Evolutionary conservation across 2,329 filamentous ascomycete species (phyloP).

Genomic region (Emydomyces testavorans): DNA sequence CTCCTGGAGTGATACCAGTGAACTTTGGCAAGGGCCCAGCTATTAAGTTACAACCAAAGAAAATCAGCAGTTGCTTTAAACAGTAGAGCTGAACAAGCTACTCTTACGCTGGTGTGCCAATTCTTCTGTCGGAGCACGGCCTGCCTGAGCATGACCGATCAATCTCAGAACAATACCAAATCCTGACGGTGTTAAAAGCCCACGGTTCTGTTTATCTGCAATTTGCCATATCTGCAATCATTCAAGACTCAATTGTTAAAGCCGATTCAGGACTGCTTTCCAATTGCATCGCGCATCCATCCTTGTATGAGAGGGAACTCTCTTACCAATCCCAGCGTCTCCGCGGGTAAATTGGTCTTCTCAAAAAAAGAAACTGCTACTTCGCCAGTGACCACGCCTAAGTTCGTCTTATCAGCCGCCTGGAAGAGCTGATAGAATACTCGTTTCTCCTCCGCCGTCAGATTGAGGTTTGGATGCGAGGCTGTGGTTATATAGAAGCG

Average conservation of each 20-base stretch:
- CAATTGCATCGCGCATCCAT: background rate
- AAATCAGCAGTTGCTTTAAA: background rate
- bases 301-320: background rate
- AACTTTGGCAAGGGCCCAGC: constrained; percentile 84
- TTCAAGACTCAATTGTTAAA: background rate
- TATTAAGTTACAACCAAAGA: background rate
- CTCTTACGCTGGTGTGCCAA: constrained; percentile 62
- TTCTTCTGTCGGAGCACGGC: constrained; percentile 66
- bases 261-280: background rate
- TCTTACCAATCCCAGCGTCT: constrained; percentile 74
- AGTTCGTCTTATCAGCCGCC: constrained; percentile 79
- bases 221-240: constrained; percentile 86
- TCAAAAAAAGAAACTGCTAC: constrained; percentile 96
- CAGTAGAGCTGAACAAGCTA: background rate
- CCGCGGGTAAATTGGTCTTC: constrained; percentile 78
- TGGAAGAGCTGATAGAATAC: constrained; percentile 87
- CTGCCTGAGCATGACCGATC: constrained; percentile 89
- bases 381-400: constrained; percentile 91
- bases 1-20: constrained; percentile 55
- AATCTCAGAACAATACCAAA: constrained; percentile 88
- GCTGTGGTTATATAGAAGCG: background rate
- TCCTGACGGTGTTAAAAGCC: constrained; percentile 80
- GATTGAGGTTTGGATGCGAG: constrained; percentile 58
- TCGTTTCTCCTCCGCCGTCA: constrained; percentile 84
- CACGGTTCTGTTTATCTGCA: constrained; percentile 90